Evolutionary conservation across 768 basidiomycete genomes (phyloP).

Genomic region (Mycena chlorophos): DNA sequence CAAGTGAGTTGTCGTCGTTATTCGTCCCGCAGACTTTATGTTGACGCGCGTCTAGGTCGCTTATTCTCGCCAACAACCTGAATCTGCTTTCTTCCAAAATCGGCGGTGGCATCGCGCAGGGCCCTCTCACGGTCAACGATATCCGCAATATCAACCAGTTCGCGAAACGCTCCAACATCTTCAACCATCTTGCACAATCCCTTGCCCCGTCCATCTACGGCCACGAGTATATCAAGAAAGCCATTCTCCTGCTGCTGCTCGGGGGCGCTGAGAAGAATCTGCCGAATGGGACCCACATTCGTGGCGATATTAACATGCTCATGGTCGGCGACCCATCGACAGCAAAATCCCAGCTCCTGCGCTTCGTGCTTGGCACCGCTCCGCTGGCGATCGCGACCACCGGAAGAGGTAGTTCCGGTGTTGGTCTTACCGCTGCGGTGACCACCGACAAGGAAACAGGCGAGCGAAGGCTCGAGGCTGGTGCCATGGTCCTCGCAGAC

Average conservation of each 20-base stretch:
- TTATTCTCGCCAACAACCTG: slow-evolving; percentile 93
- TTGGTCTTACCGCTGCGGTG: slow-evolving; percentile 97
- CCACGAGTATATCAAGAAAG: slow-evolving; percentile 93
- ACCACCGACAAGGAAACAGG: slow-evolving; percentile 98
- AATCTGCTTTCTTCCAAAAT: slow-evolving; percentile 92
- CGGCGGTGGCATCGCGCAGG: slow-evolving; percentile 93
- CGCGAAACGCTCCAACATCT: slow-evolving; percentile 83
- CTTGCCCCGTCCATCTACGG: slow-evolving; percentile 98
- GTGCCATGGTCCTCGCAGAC: slow-evolving; percentile 99
- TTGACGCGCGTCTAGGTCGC: slow-evolving; percentile 56
- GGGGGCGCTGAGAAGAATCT: slow-evolving; percentile 98
- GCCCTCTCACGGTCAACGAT: slow-evolving; percentile 87
- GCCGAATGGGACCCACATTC: slow-evolving; percentile 95
- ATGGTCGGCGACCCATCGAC: slow-evolving; percentile 99
- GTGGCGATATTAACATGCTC: slow-evolving; percentile 98
- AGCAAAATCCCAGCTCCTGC: slow-evolving; percentile 93
- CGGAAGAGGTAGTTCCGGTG: slow-evolving; percentile 96
- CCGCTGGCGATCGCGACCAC: slow-evolving; percentile 98
- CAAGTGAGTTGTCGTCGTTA: slow-evolving; percentile 58
- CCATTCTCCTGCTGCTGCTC: slow-evolving; percentile 87
- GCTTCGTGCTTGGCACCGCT: slow-evolving; percentile 94
- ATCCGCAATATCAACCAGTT: slow-evolving; percentile 96
- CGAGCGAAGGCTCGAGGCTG: slow-evolving; percentile 94
- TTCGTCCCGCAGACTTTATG: slow-evolving; percentile 10
- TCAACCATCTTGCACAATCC: slow-evolving; percentile 86